Evolutionary conservation across 768 basidiomycete genomes (phyloP), one percentile per base, ranked within the genome.

Genomic region (Mycena maculata): DNA sequence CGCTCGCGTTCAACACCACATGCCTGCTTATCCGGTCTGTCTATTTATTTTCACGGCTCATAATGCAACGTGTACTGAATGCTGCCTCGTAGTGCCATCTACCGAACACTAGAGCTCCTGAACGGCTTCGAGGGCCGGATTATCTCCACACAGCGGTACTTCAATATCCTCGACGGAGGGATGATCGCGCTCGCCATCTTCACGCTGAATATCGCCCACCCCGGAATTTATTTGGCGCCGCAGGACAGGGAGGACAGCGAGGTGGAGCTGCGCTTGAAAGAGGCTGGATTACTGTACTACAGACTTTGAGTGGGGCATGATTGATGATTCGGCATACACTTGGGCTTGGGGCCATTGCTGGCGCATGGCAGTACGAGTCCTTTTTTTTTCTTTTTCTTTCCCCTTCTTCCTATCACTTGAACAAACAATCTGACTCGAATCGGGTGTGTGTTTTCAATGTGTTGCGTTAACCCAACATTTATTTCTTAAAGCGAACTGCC

Each of bases 11-110:
- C 60, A 70, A 70, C 60, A 70, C 68, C 0, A 41, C 41, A 9
- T 70, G 68, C 16, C 38, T 70, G 16, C 44, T 65, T 9, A 66
- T 70, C n/a, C 63, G 69, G 69, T 70, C 22, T n/a, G 69, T 49
- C 10, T 36, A 16, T 27, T 54, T n/a, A 4, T 11, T 15, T 18
- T 11, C n/a, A 25, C 25, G 45, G 12, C 22, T 36, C 25, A 13
- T 7, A 23, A 25, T 30, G 11, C 23, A 13, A 23, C n/a, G 6
- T 12, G 23, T 11, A 18, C 27, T n/a, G 27, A 11, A 12, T 23
- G 44, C 36, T 11, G 25, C 31, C 3, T 23, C n/a, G 0, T 13
- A 65, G 68, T 6, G 68, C 68, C 15, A 69, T 65, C 18, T 69
- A 65, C 39, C 63, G 68, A 4, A 64, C 63, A 13, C 52, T 65